Percentiles rank a stretch among this genome's conserved stretches.
Conservation (phyloP, 2,329 filamentous ascomycete species). For the Aspergillus pseudoviridinutans region DNA sequence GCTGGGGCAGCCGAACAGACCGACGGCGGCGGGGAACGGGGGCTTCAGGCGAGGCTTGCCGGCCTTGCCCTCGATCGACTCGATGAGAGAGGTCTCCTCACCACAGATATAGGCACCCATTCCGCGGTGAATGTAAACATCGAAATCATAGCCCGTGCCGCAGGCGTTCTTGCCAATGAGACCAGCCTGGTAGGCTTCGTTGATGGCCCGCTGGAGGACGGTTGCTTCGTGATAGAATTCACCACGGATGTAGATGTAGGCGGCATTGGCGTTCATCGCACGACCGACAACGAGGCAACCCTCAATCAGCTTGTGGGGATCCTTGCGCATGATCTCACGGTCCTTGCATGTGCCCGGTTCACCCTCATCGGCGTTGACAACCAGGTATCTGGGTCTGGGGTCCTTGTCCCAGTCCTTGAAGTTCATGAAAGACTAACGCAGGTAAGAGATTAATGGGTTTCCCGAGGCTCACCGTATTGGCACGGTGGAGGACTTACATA, state of each 20-base stretch:
- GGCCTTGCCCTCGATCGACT: constrained; percentile 96
- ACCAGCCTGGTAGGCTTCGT: constrained; percentile 93
- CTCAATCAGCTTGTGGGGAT: constrained; percentile 97
- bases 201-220: constrained; percentile 89
- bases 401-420: constrained; percentile 99
- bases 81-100: constrained; percentile 96
- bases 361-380: constrained; percentile 98
- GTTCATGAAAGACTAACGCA: constrained; percentile 94
- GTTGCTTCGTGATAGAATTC: constrained; percentile 97
- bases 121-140: constrained; percentile 93
- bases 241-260: constrained; percentile 99
- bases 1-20: constrained; percentile 95
- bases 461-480: not conserved
- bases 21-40: constrained; percentile 94
- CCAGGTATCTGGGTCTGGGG: constrained; percentile 87
- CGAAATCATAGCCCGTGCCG: constrained; percentile 94
- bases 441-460: not conserved
- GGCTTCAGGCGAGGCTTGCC: constrained; percentile 99
- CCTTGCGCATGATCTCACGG: constrained; percentile 99
- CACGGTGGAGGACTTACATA: constrained; percentile 63
- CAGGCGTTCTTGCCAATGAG: constrained; percentile 98
- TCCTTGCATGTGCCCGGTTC: constrained; percentile 99
- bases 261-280: constrained; percentile 97
- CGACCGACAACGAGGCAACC: constrained; percentile 93
- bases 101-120: constrained; percentile 97